A percentile compares a stretch with the other conserved stretches of the same genome.
Evolutionary conservation across 257 asterid genomes (phyloP).

Genomic region (Coffea eugenioides): DNA sequence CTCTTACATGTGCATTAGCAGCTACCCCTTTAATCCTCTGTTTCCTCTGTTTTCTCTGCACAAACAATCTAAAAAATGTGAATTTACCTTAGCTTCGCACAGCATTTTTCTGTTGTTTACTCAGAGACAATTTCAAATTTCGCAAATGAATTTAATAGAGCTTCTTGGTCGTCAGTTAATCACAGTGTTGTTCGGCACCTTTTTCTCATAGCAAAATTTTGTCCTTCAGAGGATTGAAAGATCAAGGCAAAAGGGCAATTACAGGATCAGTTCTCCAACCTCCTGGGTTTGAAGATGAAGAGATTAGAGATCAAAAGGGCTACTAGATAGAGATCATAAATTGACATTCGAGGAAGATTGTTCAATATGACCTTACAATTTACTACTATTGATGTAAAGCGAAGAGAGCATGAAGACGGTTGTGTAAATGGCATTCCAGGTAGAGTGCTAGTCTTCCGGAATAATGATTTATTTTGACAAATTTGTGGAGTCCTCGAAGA

Average conservation of each 20-base stretch:
- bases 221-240: slow-evolving; percentile 8
- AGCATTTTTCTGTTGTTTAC: neutral
- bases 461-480: neutral
- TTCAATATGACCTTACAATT: neutral
- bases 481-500: slow-evolving; percentile 8
- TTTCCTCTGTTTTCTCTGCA: neutral
- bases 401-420: slow-evolving; percentile 7
- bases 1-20: neutral
- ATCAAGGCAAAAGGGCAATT: neutral
- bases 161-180: neutral
- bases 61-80: neutral
- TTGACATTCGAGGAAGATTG: neutral
- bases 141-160: neutral
- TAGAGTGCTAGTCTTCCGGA: neutral
- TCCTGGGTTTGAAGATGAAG: neutral
- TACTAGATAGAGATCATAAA: neutral
- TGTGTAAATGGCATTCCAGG: slow-evolving; percentile 15
- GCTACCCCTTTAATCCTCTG: neutral
- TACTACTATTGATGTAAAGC: neutral
- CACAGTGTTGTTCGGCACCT: neutral
- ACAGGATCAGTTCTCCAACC: neutral
- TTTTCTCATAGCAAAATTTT: neutral
- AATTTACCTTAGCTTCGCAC: neutral
- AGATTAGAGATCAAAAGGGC: slow-evolving; percentile 5
- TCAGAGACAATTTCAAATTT: neutral